Conservation (phyloP, 2,329 filamentous ascomycete species). For the Aotearoamyces nothofagi region DNA sequence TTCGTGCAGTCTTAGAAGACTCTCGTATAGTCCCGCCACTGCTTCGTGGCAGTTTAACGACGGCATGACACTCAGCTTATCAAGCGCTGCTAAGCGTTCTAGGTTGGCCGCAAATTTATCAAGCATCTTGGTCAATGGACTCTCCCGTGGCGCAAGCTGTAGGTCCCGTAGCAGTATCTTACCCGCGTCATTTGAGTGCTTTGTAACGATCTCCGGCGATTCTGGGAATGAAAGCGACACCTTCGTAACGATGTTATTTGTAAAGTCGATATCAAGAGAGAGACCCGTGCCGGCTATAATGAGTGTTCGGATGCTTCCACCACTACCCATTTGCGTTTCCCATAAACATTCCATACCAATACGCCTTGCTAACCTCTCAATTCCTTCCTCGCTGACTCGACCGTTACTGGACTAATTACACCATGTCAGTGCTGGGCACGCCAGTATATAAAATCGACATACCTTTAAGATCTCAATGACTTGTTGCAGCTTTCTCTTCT, state of each 20-base stretch:
- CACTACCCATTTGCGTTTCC: conserved; percentile 33
- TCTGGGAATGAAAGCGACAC: conserved; percentile 50
- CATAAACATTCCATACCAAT: conserved; percentile 51
- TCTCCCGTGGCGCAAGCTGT: conserved; percentile 38
- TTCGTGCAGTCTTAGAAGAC: conserved; percentile 51
- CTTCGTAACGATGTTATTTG: conserved; percentile 44
- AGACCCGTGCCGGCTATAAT: conserved; percentile 47
- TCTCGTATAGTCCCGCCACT: conserved; percentile 56
- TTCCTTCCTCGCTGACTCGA: conserved; percentile 56
- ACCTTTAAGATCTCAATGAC: conserved; percentile 19
- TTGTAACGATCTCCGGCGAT: conserved; percentile 39
- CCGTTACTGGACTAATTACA: conserved; percentile 30
- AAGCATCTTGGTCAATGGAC: conserved; percentile 53
- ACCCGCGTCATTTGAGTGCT: conserved; percentile 44
- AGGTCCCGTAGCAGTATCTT: conserved; percentile 53
- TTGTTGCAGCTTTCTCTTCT: conserved; percentile 25
- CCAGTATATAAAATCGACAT: conserved; percentile 2
- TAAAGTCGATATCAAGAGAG: conserved; percentile 44
- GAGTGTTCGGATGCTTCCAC: conserved; percentile 35
- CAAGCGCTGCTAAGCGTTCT: conserved; percentile 50
- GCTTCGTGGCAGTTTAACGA: conserved; percentile 66
- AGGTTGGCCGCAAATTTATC: conserved; percentile 59
- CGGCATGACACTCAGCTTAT: conserved; percentile 54
- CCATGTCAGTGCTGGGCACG: no score
- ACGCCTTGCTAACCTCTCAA: conserved; percentile 54